Base-by-base conservation (phyloP, 2,329 filamentous ascomycete species). In the Periconia sp. region DNA sequence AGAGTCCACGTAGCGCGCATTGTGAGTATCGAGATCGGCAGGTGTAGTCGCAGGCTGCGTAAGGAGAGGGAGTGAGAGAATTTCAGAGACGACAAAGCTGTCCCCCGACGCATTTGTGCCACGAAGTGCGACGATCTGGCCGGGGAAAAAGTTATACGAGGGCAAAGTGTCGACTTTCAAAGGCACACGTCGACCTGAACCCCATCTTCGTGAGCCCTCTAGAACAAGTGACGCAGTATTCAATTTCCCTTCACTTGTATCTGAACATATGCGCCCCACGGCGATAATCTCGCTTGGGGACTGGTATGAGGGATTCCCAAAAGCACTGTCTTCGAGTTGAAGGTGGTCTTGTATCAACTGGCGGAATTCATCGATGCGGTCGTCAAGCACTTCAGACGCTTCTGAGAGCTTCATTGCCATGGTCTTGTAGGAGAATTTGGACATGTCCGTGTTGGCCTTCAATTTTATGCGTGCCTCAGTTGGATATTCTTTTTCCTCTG, bases 351-450 rank as follows among this genome's bases (percentile, higher is more conserved):
- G 86, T 6, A 96, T 81, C 1, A 92, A 74, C n/a, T 79, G 77
- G 54, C 85, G 82, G 66, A 97, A 96, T 58, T 92, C 91, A 64
- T 97, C 92, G 77, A 99, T 97, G 63, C 92, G 84, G 74, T 97
- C 93, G 74, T 99, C 94, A 8, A 97, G 82, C 43, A 96, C 90
- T 72, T 96, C 92, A 5, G 93, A 96, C 0, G 91, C 87, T 71
- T 97, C 92, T 6, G 91, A 92, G 7, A 94, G 81, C 68, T 96
- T 96, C 92, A 97, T 96, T 2, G 91, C 89, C 81, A 97, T 87
- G 1, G 92, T 90, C 69, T 92, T 94, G 76, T 97, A 99, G 1
- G 81, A 85, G 62, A 97, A 88, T 71, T 96, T 97, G 71, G 92
- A 92, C 66, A 91, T 83, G 70, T 97, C 93, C 1, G 91, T 93